Evolutionary conservation across 345 rosid genomes (phyloP).

Genomic region (Hibiscus tridactylites): DNA sequence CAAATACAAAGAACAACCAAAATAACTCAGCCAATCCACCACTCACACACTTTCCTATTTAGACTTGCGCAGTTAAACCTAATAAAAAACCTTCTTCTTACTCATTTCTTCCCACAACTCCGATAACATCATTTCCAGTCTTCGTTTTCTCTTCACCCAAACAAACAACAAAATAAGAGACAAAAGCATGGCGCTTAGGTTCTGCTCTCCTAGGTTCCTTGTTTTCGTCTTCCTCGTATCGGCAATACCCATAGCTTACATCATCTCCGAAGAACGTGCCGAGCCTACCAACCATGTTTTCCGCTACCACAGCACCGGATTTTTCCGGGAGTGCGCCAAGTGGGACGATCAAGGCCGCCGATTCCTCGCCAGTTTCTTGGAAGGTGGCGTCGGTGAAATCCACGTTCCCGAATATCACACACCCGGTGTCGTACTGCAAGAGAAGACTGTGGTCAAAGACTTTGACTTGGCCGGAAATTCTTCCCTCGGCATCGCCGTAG

Average conservation of each 20-base stretch:
- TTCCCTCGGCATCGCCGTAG: conserved; percentile 58
- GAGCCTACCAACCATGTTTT: conserved; percentile 51
- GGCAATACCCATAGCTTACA: conserved; percentile 61
- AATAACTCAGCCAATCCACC: not conserved
- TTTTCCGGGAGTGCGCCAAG: conserved; percentile 79
- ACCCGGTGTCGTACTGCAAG: conserved; percentile 29
- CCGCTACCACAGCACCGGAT: conserved; percentile 66
- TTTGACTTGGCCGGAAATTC: conserved; percentile 60
- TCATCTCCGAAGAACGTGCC: conserved; percentile 50
- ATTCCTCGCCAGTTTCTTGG: conserved; percentile 73
- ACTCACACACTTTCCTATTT: not conserved
- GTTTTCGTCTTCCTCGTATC: conserved; percentile 43
- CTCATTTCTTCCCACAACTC: not conserved
- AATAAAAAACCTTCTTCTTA: not conserved
- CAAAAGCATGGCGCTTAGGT: conserved; percentile 14
- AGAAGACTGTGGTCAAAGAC: conserved; percentile 55
- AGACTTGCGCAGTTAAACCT: no score
- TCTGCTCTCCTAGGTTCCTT: conserved; percentile 36
- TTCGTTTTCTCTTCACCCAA: not conserved
- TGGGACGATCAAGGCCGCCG: conserved; percentile 68
- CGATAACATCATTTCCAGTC: not conserved
- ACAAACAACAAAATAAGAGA: not conserved
- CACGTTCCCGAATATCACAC: conserved; percentile 35
- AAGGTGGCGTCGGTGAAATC: conserved; percentile 68
- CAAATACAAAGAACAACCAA: no score